Evolutionary conservation across 495 filamentous ascomycete species (phyloP).

Genomic region (Poronia punctata): DNA sequence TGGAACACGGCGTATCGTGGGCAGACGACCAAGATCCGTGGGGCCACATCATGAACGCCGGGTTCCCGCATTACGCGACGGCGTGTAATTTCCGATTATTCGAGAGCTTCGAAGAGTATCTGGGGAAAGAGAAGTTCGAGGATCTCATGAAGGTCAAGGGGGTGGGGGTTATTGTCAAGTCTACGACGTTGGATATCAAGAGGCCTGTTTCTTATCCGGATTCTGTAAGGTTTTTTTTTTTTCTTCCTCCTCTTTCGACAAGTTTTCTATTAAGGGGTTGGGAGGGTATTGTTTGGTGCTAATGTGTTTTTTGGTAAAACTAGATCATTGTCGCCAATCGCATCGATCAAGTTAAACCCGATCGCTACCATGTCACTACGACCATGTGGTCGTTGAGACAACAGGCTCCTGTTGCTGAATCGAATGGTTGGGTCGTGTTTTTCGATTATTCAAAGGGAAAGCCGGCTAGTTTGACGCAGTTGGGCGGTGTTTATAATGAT

Average conservation of each 20-base stretch:
- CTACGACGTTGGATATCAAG: background rate
- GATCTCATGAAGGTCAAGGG: background rate
- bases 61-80: background rate
- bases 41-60: slow-evolving; percentile 2
- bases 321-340: no score
- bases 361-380: background rate
- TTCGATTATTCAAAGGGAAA: background rate
- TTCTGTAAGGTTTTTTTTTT: no score
- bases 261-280: no score
- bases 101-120: slow-evolving; percentile 1
- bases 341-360: no score
- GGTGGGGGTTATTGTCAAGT: background rate
- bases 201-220: background rate
- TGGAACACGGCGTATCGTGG: slow-evolving; percentile 1
- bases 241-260: no score
- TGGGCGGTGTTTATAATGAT: background rate
- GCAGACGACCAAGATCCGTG: slow-evolving; percentile 1
- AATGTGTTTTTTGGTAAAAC: no score
- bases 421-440: background rate
- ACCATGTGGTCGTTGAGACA: background rate
- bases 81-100: background rate
- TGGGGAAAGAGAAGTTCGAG: background rate
- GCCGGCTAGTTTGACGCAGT: background rate
- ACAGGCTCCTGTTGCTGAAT: background rate
- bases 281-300: no score